Percentiles rank a stretch among this genome's conserved stretches.
phyloP scores from a whole-genome alignment of 1,284 basidiomycete genomes.

The Pterula multifida region DNA sequence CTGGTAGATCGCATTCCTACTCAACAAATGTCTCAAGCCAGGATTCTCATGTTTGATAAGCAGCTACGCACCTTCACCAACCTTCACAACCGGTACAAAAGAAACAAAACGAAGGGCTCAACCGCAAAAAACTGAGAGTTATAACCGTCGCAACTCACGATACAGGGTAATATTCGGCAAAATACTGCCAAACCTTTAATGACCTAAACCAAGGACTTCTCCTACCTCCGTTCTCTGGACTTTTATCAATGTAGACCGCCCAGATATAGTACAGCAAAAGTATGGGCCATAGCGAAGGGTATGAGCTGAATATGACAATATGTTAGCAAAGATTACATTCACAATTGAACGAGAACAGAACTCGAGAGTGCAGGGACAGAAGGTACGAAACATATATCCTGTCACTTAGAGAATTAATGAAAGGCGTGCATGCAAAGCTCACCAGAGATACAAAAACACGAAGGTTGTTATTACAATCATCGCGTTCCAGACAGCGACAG shows the following conservation, averaged over 20 bases:
- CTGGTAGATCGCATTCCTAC: conserved; percentile 79
- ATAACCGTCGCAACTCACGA: conserved; percentile 46
- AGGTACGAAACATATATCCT: too few species aligned
- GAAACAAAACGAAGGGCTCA: conserved; percentile 2
- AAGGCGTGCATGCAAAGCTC: background rate
- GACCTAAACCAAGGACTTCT: conserved; percentile 70
- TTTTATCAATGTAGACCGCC: conserved; percentile 65
- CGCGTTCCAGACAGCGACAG: conserved; percentile 81
- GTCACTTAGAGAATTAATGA: too few species aligned
- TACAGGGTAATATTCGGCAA: conserved; percentile 88
- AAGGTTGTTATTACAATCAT: conserved; percentile 62
- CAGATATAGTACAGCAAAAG: conserved; percentile 77
- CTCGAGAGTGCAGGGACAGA: conserved; percentile 5
- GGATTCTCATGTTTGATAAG: conserved; percentile 7
- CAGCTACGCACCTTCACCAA: conserved; percentile 40
- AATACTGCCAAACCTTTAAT: conserved; percentile 69
- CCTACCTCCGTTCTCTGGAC: conserved; percentile 71
- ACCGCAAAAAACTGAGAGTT: conserved; percentile 3
- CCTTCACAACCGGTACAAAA: conserved; percentile 18
- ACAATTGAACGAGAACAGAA: conserved; percentile 2
- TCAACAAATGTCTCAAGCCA: conserved; percentile 7
- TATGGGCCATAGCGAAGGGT: conserved; percentile 83
- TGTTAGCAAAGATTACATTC: conserved; percentile 4
- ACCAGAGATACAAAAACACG: conserved; percentile 75
- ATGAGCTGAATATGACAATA: conserved; percentile 46